These are phyloP conservation scores for Pleurotus eryngii DNA, from an alignment of 768 basidiomycete genomes.

Conservation along the genomic window DNA sequence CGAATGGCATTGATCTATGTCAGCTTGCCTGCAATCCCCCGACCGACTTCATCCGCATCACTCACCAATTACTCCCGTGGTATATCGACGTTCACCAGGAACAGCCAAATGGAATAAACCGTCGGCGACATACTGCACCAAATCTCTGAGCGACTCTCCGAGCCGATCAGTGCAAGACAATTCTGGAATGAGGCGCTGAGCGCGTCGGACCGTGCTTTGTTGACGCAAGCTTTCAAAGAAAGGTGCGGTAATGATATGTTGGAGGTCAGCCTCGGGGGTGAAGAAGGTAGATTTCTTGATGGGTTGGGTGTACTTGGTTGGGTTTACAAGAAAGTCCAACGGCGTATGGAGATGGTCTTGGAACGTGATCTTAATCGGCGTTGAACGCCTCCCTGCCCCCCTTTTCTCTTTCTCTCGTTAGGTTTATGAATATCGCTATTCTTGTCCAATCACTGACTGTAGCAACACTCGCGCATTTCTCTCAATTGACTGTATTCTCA, in stretches of 20 bases:
- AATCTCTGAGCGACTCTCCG: conserved; percentile 30
- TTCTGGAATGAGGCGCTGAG: conserved; percentile 44
- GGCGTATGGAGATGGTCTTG: conserved; percentile 41
- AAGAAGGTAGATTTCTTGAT: conserved; percentile 45
- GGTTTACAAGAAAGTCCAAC: conserved; percentile 32
- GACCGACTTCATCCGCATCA: conserved; percentile 39
- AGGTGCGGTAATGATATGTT: conserved; percentile 28
- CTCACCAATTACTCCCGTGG: conserved; percentile 45
- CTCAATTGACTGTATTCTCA: too few relatives aligned
- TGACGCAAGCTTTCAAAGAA: conserved; percentile 32
- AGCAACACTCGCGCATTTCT: too few relatives aligned
- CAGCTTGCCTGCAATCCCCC: conserved; percentile 41
- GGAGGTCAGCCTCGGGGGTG: conserved; percentile 37
- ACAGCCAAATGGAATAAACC: conserved; percentile 35
- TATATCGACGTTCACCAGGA: conserved; percentile 39
- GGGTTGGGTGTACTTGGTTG: conserved; percentile 29
- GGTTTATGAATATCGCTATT: too few relatives aligned
- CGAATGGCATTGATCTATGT: conserved; percentile 23
- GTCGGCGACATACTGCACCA: conserved; percentile 39
- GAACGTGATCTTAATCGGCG: neutral
- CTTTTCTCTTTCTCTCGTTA: too few relatives aligned
- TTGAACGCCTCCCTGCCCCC: too few relatives aligned
- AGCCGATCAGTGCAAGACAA: conserved; percentile 35
- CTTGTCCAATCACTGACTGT: too few relatives aligned
- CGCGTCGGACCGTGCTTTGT: conserved; percentile 29